Conservation (phyloP, 257 asterid species). For the Thymus mandschuricus region DNA sequence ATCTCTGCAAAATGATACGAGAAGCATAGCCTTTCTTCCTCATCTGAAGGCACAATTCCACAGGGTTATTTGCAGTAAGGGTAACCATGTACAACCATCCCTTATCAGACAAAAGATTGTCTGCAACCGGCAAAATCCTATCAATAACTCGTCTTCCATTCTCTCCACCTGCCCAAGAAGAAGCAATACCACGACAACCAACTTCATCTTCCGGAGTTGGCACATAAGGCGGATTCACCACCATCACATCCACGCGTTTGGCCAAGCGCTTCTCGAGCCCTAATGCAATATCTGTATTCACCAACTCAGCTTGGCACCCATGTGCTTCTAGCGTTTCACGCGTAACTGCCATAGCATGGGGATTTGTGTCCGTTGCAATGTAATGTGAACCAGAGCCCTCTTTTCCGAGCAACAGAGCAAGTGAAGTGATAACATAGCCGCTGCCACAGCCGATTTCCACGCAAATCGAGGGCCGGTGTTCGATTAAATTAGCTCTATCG, state of each 20-base stretch:
- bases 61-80: conserved; percentile 69
- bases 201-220: conserved; percentile 98
- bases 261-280: conserved; percentile 67
- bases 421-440: conserved; percentile 85
- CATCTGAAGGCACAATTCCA: conserved; percentile 76
- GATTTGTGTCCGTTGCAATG: conserved; percentile 85
- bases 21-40: conserved; percentile 84
- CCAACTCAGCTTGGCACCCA: conserved; percentile 69
- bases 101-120: conserved; percentile 71
- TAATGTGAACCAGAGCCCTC: conserved; percentile 43
- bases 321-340: conserved; percentile 72
- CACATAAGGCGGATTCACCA: conserved; percentile 97
- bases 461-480: conserved; percentile 74
- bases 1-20: conserved; percentile 74
- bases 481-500: conserved; percentile 67
- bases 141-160: conserved; percentile 83
- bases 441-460: conserved; percentile 97
- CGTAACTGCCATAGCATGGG: conserved; percentile 73
- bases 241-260: conserved; percentile 76
- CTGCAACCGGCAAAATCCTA: conserved; percentile 82
- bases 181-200: conserved; percentile 72
- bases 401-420: conserved; percentile 71
- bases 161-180: conserved; percentile 98
- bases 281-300: conserved; percentile 67
- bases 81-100: conserved; percentile 92